A percentile compares a stretch with the other conserved stretches of the same genome.
Conservation (phyloP, 169 alveolate species). For the Plasmodium inui region DNA sequence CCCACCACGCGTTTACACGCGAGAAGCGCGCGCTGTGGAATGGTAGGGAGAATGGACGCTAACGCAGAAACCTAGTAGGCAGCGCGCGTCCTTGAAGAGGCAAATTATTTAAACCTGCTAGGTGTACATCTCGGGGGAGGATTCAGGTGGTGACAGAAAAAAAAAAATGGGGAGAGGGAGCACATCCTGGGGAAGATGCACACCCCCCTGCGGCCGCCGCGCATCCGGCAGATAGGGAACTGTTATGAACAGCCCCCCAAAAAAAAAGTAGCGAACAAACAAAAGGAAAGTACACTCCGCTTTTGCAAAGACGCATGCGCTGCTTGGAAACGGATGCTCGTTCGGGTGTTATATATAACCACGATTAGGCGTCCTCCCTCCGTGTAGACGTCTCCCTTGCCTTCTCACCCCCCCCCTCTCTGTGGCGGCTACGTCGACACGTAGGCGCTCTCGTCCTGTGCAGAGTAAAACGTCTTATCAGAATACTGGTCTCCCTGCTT, state of each 20-base stretch:
- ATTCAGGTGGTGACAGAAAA: background rate
- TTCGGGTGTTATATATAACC: background rate
- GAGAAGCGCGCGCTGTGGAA: background rate
- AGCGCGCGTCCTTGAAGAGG: background rate
- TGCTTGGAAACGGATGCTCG: background rate
- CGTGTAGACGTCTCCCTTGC: background rate
- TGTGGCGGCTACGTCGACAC: slow-evolving; percentile 13
- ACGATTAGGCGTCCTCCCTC: background rate
- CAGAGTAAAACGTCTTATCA: slow-evolving; percentile 44
- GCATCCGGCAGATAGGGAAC: background rate
- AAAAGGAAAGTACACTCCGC: background rate
- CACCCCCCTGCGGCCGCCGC: background rate
- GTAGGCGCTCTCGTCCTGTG: slow-evolving; percentile 58
- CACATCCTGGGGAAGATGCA: background rate
- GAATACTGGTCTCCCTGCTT: slow-evolving; percentile 32
- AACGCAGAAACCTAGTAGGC: background rate
- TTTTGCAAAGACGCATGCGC: background rate
- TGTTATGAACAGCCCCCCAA: background rate
- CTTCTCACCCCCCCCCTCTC: background rate
- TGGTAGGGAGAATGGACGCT: background rate
- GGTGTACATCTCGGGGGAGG: background rate
- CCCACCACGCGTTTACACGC: background rate
- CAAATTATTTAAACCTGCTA: background rate
- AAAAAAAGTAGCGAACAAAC: background rate
- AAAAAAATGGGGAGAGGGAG: background rate